These are phyloP conservation scores for Candida germanica DNA, from an alignment of 805 yeast genomes.

Conservation along the genomic window DNA sequence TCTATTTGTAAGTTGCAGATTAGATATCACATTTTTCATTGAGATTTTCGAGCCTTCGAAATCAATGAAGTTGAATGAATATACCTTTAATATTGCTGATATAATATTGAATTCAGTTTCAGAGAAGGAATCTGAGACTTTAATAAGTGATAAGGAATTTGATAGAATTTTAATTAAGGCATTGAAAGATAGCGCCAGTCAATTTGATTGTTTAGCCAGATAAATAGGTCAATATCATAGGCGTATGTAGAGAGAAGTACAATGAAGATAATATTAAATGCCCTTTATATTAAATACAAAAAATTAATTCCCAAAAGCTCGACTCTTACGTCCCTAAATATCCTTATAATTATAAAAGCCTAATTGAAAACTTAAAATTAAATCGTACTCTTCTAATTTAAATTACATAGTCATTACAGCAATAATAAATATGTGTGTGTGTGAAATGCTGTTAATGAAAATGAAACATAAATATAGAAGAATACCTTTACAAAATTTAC, in stretches of 20 bases:
- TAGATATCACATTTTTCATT: conserved; percentile 37
- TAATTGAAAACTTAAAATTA: background rate
- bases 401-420: no score
- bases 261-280: background rate
- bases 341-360: conserved; percentile 5
- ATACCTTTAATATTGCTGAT: conserved; percentile 30
- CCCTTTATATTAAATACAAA: conserved; percentile 7
- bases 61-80: conserved; percentile 32
- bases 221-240: no score
- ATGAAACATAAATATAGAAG: no score
- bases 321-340: conserved; percentile 15
- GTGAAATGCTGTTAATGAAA: conserved; percentile 4
- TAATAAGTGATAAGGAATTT: conserved; percentile 13
- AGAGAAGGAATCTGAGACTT: conserved; percentile 17
- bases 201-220: conserved; percentile 28
- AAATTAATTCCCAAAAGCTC: conserved; percentile 8
- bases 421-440: conserved; percentile 7
- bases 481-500: no score
- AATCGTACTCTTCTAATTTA: no score
- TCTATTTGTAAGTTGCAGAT: conserved; percentile 26
- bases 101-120: conserved; percentile 26
- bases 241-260: no score
- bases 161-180: conserved; percentile 12
- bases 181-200: conserved; percentile 19
- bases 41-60: conserved; percentile 37